Conservation (phyloP, 2,329 filamentous ascomycete genomes). For the Dactylellina cionopaga region DNA sequence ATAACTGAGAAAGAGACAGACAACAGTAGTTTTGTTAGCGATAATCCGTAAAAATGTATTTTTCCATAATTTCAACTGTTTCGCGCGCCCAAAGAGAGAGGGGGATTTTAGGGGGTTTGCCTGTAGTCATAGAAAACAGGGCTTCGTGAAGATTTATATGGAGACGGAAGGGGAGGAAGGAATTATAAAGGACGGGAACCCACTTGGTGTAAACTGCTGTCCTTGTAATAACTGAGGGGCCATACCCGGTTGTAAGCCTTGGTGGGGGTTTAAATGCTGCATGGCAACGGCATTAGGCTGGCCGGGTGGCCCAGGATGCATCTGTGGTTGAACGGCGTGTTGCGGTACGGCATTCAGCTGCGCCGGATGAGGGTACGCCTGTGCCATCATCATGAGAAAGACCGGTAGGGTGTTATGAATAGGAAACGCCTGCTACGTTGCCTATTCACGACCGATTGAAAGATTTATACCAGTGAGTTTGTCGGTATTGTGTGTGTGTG, state of each 20-base stretch:
- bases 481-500: slow-evolving; percentile 12
- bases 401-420: slow-evolving; percentile 27
- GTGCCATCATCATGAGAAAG: slow-evolving; percentile 56
- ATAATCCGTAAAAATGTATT: slow-evolving; percentile 39
- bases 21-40: slow-evolving; percentile 44
- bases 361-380: slow-evolving; percentile 55
- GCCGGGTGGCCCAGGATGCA: slow-evolving; percentile 56
- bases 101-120: background rate
- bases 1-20: slow-evolving; percentile 34
- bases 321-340: slow-evolving; percentile 57
- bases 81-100: slow-evolving; percentile 48
- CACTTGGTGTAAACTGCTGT: slow-evolving; percentile 43
- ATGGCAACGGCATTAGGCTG: slow-evolving; percentile 56
- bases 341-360: slow-evolving; percentile 56
- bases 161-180: background rate
- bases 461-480: background rate
- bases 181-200: slow-evolving; percentile 3
- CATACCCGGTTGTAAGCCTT: slow-evolving; percentile 46
- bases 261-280: slow-evolving; percentile 56
- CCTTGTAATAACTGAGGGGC: slow-evolving; percentile 42
- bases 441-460: slow-evolving; percentile 48
- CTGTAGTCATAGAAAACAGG: background rate
- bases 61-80: slow-evolving; percentile 46
- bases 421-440: slow-evolving; percentile 45
- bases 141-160: background rate